phyloP scores from a whole-genome alignment of 768 basidiomycete species.

The Hericium erinaceus region DNA sequence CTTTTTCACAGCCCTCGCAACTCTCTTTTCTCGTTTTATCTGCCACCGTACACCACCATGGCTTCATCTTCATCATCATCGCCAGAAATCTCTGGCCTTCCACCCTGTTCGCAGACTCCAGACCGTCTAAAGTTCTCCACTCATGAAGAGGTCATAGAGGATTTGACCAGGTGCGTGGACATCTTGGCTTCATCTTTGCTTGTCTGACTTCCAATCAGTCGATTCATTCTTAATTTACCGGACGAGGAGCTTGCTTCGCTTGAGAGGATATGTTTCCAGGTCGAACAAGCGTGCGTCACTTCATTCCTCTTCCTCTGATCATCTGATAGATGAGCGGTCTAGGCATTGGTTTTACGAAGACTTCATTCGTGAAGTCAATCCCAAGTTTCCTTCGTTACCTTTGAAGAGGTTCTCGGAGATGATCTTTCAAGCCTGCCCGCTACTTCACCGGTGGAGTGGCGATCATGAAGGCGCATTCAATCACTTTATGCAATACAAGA shows the following conservation, averaged over 20 bases:
- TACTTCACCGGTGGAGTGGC: conserved; percentile 73
- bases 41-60: conserved; percentile 33
- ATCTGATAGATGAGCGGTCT: conserved; percentile 7
- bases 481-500: conserved; percentile 94
- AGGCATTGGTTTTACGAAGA: conserved; percentile 99
- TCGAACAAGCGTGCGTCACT: conserved; percentile 93
- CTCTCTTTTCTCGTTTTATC: conserved; percentile 22
- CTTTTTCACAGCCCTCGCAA: conserved; percentile 20
- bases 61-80: conserved; percentile 73
- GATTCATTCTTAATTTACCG: conserved; percentile 95
- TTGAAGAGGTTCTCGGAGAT: conserved; percentile 91
- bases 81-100: conserved; percentile 49
- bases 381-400: conserved; percentile 75
- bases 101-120: conserved; percentile 27
- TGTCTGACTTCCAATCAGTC: conserved; percentile 35
- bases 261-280: conserved; percentile 95
- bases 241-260: conserved; percentile 84
- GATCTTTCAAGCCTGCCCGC: conserved; percentile 78
- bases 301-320: conserved; percentile 7
- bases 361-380: conserved; percentile 88
- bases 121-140: conserved; percentile 56
- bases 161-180: conserved; percentile 68
- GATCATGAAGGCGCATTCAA: conserved; percentile 83
- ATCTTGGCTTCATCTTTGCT: conserved; percentile 9
- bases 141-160: conserved; percentile 82